Evolutionary conservation across 208 protist genomes (phyloP).

Genomic region (Phytomonas sp.): DNA sequence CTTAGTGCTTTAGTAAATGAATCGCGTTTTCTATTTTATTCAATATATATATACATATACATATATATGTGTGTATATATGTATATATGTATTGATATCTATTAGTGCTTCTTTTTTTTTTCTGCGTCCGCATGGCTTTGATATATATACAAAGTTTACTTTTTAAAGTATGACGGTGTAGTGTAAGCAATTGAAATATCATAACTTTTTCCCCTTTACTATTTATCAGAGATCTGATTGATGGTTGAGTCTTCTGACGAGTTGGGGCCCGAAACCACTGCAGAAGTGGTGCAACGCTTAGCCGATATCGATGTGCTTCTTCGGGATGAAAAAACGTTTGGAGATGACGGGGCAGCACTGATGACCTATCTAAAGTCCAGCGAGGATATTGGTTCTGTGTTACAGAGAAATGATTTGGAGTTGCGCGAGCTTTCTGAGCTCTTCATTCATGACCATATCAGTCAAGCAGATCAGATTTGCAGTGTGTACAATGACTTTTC

Average conservation of each 20-base stretch:
- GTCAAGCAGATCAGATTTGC: conserved; percentile 47
- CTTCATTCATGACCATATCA: conserved; percentile 57
- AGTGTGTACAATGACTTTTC: conserved; percentile 60
- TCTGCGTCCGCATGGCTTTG: background rate
- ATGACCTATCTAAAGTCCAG: conserved; percentile 43
- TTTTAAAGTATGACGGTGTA: background rate
- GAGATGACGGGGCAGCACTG: conserved; percentile 12
- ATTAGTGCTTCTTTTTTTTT: background rate
- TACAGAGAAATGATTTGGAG: conserved; percentile 52
- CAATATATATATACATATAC: background rate
- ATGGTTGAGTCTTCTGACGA: conserved; percentile 6
- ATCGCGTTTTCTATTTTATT: background rate
- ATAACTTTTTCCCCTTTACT: conserved; percentile 3
- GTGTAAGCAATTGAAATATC: background rate
- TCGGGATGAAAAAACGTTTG: conserved; percentile 15
- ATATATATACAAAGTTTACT: background rate
- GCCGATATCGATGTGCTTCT: conserved; percentile 75
- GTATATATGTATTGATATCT: background rate
- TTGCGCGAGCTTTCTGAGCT: conserved; percentile 42
- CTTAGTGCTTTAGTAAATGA: background rate
- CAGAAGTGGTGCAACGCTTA: conserved; percentile 33
- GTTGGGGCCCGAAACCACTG: conserved; percentile 28
- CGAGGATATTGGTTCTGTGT: conserved; percentile 30
- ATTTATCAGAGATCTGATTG: conserved; percentile 10
- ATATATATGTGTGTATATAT: conserved; percentile 2